Conservation (phyloP, 805 yeast genomes). For the Tetrapisispora pingtungensis region DNA sequence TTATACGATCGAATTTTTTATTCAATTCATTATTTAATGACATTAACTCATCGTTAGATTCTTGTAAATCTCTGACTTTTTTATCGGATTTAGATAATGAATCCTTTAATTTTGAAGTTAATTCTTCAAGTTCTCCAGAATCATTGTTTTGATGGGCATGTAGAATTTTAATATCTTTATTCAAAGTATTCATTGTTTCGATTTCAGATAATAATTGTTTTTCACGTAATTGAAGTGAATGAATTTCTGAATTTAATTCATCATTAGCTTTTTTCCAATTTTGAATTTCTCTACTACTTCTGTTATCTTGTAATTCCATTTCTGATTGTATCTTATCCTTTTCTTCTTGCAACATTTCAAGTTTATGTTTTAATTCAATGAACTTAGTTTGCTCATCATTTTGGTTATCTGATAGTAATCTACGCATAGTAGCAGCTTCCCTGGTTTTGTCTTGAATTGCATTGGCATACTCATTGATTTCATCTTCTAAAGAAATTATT, state of each 20-base stretch:
- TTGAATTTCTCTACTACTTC: conserved; percentile 56
- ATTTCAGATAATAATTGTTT: conserved; percentile 22
- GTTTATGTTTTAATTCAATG: conserved; percentile 45
- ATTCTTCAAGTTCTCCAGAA: conserved; percentile 25
- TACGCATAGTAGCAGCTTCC: conserved; percentile 65
- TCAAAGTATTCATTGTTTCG: conserved; percentile 24
- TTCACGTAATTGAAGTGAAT: conserved; percentile 32
- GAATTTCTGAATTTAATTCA: conserved; percentile 32
- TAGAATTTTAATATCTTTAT: conserved; percentile 22
- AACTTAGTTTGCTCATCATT: conserved; percentile 41
- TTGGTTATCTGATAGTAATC: conserved; percentile 59
- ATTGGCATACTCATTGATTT: conserved; percentile 62
- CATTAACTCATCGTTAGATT: conserved; percentile 42
- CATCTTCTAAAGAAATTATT: conserved; percentile 67
- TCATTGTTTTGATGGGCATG: conserved; percentile 20
- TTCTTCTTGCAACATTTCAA: conserved; percentile 48
- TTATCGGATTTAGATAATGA: conserved; percentile 43
- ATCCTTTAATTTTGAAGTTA: conserved; percentile 37
- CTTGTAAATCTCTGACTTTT: conserved; percentile 48
- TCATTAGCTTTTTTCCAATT: conserved; percentile 40
- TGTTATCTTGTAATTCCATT: conserved; percentile 37
- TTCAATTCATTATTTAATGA: conserved; percentile 57
- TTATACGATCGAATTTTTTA: conserved; percentile 54
- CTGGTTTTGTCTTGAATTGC: conserved; percentile 71
- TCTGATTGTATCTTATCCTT: conserved; percentile 50